A percentile compares a stretch with the other conserved stretches of the same genome.
These are phyloP conservation scores for Cytospora chrysosperma DNA, from an alignment of 2,329 filamentous ascomycete species.

Conservation along the genomic window DNA sequence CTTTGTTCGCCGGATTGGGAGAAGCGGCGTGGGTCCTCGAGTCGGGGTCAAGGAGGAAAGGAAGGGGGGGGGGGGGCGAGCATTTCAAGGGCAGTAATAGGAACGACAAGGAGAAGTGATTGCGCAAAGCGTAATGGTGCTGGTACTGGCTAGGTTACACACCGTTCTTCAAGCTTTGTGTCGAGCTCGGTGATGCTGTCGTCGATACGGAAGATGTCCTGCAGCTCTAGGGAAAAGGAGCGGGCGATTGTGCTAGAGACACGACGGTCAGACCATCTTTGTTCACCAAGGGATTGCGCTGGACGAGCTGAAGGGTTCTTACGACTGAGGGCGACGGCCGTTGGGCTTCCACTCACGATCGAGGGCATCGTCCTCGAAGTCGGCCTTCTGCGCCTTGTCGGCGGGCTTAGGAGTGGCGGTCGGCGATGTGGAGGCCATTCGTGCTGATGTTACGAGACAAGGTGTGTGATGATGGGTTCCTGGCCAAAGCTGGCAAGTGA, in stretches of 20 bases:
- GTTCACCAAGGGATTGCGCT: slow-evolving; percentile 50
- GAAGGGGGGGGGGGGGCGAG: neutral
- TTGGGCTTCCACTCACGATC: slow-evolving; percentile 80
- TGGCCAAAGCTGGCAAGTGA: neutral
- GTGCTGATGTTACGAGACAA: slow-evolving; percentile 10
- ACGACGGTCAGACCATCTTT: slow-evolving; percentile 22
- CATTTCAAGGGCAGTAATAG: neutral
- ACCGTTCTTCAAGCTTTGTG: slow-evolving; percentile 79
- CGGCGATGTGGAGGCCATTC: slow-evolving; percentile 24
- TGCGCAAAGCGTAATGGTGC: too few relatives aligned
- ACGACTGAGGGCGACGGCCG: slow-evolving; percentile 79
- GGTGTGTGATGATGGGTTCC: neutral
- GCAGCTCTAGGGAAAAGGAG: slow-evolving; percentile 81
- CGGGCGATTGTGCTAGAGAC: slow-evolving; percentile 74
- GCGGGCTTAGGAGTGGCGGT: slow-evolving; percentile 16
- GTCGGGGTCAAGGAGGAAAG: neutral
- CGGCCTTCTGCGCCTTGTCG: slow-evolving; percentile 5
- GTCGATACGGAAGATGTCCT: slow-evolving; percentile 87
- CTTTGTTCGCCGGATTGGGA: slow-evolving; percentile 3
- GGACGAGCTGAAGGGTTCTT: slow-evolving; percentile 54
- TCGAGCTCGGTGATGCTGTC: slow-evolving; percentile 64
- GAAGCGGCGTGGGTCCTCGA: neutral
- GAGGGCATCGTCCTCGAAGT: slow-evolving; percentile 60
- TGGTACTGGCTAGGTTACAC: slow-evolving; percentile 37
- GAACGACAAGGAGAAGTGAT: slow-evolving; percentile 7